These are phyloP conservation scores for Amaranthus tricolor DNA, from an alignment of 179 eudicot genomes.

Conservation along the genomic window DNA sequence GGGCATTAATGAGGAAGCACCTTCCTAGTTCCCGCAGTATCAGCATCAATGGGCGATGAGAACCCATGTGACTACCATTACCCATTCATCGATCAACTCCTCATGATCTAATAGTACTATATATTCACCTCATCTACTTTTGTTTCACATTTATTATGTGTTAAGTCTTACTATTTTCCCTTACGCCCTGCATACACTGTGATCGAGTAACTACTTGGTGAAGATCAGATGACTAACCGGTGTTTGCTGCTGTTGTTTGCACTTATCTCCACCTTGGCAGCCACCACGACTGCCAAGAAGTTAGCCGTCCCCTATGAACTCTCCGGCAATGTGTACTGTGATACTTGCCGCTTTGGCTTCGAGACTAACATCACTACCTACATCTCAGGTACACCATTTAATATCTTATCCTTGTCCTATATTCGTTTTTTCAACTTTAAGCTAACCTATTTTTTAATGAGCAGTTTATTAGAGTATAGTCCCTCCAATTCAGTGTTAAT, in stretches of 20 bases:
- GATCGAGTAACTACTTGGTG: neutral
- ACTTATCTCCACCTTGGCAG: conserved; percentile 33
- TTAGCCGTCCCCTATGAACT: conserved; percentile 33
- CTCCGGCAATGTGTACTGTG: conserved; percentile 62
- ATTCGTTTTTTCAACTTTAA: too few relatives aligned
- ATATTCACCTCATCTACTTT: neutral
- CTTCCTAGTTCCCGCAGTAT: neutral
- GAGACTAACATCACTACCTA: conserved; percentile 50
- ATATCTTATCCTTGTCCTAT: neutral
- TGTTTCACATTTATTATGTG: too few relatives aligned
- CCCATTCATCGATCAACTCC: neutral
- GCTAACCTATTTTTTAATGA: too few relatives aligned
- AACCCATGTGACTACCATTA: conserved; percentile 14
- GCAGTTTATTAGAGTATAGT: too few relatives aligned
- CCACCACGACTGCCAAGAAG: conserved; percentile 25
- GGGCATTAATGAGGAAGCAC: conserved; percentile 17
- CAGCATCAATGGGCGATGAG: neutral
- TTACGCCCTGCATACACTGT: too few relatives aligned
- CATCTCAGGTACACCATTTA: conserved; percentile 27
- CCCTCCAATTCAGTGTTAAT: too few relatives aligned
- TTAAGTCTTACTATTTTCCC: too few relatives aligned
- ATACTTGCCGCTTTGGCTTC: conserved; percentile 74
- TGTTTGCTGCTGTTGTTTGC: conserved; percentile 31
- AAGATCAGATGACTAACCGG: conserved; percentile 35
- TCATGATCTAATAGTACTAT: neutral